Evolutionary conservation across 2,329 filamentous ascomycete species (phyloP), one percentile per base, ranked within the genome.

Genomic region (Penicillium oxalicum): DNA sequence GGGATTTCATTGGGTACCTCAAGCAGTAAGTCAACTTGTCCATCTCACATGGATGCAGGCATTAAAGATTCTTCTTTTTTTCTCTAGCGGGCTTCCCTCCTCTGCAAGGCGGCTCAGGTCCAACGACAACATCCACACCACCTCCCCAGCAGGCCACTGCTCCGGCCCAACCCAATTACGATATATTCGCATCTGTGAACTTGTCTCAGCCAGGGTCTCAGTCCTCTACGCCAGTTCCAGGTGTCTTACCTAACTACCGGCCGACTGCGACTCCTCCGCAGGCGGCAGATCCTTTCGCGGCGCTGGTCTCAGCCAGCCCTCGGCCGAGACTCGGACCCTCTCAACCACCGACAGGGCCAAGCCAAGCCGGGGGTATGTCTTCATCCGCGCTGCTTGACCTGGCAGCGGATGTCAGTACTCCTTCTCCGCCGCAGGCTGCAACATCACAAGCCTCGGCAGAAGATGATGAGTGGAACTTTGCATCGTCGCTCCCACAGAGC

Each of bases 381-480:
- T 60, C 60, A 8, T 63, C 64, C 18, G 64, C 67, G 12, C 50
- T 71, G 33, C 59, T 70, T 39, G 67, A 70, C 45, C 51, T 68
- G 28, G 57, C 53, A 11, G 65, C 61, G 24, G 43, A 51, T 51
- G 33, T 40, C 18, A 48, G 51, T 38, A 46, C 58, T 28, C 49
- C 64, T 37, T 53, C 35, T 25, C 46, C 35, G 40, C 29, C 65
- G 4, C 51, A 55, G 45, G 47, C 61, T 40, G 61, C 56, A 54
- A 61, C 49, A 55, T 61, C 55, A 48, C 56, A 61, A 40, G 74
- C 74, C 28, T 52, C 66, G 5, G 58, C 67, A 44, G 82, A 87
- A 40, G 91, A 96, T 44, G 91, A 97, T 55, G 91, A 97, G 63
- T 97, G 91, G 91, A 87, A 83, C 25, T 97, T 97, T 67, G 83